Conservation (phyloP, 768 basidiomycete species). For the Psilocybe tampanensis region DNA sequence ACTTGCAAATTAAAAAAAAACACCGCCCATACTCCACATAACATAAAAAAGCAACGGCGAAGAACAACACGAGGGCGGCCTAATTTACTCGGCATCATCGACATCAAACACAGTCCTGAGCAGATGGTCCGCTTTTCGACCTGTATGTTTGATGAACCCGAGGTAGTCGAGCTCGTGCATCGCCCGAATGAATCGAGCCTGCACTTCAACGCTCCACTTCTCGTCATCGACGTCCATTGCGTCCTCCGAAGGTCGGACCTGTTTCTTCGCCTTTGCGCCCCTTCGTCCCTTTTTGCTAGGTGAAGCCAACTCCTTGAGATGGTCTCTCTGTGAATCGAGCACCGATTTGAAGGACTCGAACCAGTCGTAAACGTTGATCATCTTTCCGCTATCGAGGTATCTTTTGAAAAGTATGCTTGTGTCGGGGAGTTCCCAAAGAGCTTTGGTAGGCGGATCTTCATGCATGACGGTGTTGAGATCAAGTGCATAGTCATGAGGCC, state of each 20-base stretch:
- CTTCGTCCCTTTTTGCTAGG: slow-evolving; percentile 21
- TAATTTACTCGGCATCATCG: slow-evolving; percentile 24
- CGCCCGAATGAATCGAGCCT: slow-evolving; percentile 78
- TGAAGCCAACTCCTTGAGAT: slow-evolving; percentile 19
- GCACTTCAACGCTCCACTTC: slow-evolving; percentile 63
- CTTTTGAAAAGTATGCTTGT: slow-evolving; percentile 75
- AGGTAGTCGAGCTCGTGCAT: slow-evolving; percentile 83
- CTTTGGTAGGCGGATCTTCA: slow-evolving; percentile 2
- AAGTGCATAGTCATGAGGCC: slow-evolving; percentile 53
- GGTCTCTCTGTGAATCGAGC: slow-evolving; percentile 58
- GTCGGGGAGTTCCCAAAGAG: slow-evolving; percentile 65
- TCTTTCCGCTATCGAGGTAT: slow-evolving; percentile 77
- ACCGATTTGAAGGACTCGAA: slow-evolving; percentile 74
- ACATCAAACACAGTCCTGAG: slow-evolving; percentile 67
- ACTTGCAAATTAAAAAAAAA: too few species aligned
- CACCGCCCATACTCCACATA: neutral
- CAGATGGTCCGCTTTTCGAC: slow-evolving; percentile 78
- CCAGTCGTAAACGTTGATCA: slow-evolving; percentile 91
- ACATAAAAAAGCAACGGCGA: neutral
- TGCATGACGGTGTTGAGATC: slow-evolving; percentile 1
- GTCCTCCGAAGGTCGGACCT: slow-evolving; percentile 22
- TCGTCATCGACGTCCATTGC: slow-evolving; percentile 39
- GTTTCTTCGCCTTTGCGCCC: slow-evolving; percentile 28
- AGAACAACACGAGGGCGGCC: neutral
- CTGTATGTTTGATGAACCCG: slow-evolving; percentile 80